These are phyloP conservation scores for Lentinula lateritia DNA, from an alignment of 768 basidiomycete species.

Conservation along the genomic window DNA sequence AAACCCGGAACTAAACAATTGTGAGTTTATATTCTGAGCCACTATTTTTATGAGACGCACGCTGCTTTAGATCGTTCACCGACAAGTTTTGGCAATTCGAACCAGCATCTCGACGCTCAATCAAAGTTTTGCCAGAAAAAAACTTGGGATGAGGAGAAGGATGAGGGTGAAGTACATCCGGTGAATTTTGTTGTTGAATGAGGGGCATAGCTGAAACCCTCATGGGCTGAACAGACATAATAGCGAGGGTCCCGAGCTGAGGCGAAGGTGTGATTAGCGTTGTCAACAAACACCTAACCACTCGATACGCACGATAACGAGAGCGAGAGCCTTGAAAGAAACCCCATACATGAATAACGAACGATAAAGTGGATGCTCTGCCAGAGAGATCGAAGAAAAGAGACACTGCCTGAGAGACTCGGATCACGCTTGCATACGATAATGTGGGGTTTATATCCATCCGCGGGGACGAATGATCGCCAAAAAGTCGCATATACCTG, in stretches of 20 bases:
- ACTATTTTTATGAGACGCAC: not conserved
- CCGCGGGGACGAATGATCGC: not conserved
- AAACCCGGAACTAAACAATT: not conserved
- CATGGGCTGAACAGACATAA: not conserved
- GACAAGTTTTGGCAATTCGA: not conserved
- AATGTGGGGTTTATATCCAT: not conserved
- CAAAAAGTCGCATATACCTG: not conserved
- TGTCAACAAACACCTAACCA: not conserved
- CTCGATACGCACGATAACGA: not conserved
- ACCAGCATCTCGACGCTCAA: too few species aligned
- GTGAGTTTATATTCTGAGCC: not conserved
- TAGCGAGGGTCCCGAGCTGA: not conserved
- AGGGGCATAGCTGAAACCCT: not conserved
- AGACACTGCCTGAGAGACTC: not conserved
- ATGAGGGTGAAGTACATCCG: not conserved
- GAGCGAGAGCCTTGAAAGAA: not conserved
- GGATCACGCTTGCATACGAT: not conserved
- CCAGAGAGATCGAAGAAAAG: not conserved
- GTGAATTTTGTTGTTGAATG: not conserved
- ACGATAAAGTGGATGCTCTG: not conserved
- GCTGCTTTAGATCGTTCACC: not conserved
- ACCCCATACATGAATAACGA: not conserved
- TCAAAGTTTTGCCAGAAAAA: too few species aligned
- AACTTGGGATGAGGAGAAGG: not conserved
- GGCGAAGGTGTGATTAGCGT: not conserved